Evolutionary conservation across 495 filamentous ascomycete species (phyloP).

Genomic region (Platismatia glauca): DNA sequence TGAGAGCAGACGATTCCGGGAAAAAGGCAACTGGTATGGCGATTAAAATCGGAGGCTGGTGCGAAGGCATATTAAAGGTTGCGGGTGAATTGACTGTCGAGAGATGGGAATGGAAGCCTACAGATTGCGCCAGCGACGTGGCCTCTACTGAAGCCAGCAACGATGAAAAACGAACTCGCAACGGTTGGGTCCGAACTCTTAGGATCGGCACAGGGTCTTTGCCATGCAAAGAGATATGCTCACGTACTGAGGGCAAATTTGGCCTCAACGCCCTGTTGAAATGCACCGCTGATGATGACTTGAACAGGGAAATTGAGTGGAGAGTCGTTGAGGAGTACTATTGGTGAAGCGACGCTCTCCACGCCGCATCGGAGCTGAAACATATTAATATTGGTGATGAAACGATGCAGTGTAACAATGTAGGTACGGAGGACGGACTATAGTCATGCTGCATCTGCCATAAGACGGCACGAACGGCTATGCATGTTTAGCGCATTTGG

Average conservation of each 20-base stretch:
- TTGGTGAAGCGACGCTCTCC: slow-evolving; percentile 2
- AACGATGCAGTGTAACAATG: too few relatives aligned
- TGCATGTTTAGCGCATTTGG: background rate
- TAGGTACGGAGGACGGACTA: too few relatives aligned
- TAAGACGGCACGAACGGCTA: background rate
- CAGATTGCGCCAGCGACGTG: background rate
- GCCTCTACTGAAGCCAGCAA: background rate
- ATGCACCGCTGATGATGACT: background rate
- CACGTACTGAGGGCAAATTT: slow-evolving; percentile 11
- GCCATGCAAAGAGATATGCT: slow-evolving; percentile 18
- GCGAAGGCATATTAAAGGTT: slow-evolving; percentile 37
- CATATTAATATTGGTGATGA: too few relatives aligned
- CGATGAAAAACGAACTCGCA: background rate
- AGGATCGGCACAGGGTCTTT: slow-evolving; percentile 11
- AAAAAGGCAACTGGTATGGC: slow-evolving; percentile 33
- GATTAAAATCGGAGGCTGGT: slow-evolving; percentile 39
- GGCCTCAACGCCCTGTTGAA: slow-evolving; percentile 6
- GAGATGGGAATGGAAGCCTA: slow-evolving; percentile 34
- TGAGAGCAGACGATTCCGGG: slow-evolving; percentile 28
- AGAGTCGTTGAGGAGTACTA: slow-evolving; percentile 22
- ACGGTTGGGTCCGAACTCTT: slow-evolving; percentile 14
- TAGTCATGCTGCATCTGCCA: too few relatives aligned
- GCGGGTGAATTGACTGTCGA: slow-evolving; percentile 33
- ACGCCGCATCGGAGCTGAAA: background rate
- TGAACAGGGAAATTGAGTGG: slow-evolving; percentile 13